A percentile compares a stretch with the other conserved stretches of the same genome.
Evolutionary conservation across 495 filamentous ascomycete genomes (phyloP).

Genomic region (Margaritispora aquatica): DNA sequence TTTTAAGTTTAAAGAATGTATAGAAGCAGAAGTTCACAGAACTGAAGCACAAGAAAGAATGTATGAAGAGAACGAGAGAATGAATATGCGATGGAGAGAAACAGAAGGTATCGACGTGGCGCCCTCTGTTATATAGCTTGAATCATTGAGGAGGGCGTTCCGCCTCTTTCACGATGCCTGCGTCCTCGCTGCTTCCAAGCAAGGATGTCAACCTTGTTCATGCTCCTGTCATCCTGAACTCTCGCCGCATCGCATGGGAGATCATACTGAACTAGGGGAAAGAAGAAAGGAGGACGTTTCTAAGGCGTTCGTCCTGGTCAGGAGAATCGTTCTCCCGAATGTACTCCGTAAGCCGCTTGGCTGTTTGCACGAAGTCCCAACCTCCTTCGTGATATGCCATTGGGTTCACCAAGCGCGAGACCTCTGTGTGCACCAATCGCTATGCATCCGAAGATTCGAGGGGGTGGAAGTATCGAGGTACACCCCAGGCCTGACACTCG

Average conservation of each 20-base stretch:
- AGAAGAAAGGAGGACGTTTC: slow-evolving; percentile 11
- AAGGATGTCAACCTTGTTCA: neutral
- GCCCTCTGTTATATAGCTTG: slow-evolving; percentile 12
- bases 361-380: neutral
- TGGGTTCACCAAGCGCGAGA: neutral
- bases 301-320: slow-evolving; percentile 6
- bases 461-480: neutral
- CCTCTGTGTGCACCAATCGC: neutral
- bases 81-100: slow-evolving; percentile 21
- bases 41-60: slow-evolving; percentile 20
- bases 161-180: neutral
- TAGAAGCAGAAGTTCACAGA: slow-evolving; percentile 17
- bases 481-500: slow-evolving; percentile 4
- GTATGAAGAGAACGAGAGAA: slow-evolving; percentile 19
- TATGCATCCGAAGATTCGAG: neutral
- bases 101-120: slow-evolving; percentile 3
- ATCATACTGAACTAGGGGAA: slow-evolving; percentile 17
- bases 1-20: slow-evolving; percentile 17
- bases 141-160: slow-evolving; percentile 5
- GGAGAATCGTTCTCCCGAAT: neutral
- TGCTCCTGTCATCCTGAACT: slow-evolving; percentile 17
- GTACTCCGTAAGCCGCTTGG: neutral
- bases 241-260: slow-evolving; percentile 7
- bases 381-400: neutral
- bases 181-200: neutral